Conservation (phyloP, 345 rosid species). For the Tarenaya hassleriana region DNA sequence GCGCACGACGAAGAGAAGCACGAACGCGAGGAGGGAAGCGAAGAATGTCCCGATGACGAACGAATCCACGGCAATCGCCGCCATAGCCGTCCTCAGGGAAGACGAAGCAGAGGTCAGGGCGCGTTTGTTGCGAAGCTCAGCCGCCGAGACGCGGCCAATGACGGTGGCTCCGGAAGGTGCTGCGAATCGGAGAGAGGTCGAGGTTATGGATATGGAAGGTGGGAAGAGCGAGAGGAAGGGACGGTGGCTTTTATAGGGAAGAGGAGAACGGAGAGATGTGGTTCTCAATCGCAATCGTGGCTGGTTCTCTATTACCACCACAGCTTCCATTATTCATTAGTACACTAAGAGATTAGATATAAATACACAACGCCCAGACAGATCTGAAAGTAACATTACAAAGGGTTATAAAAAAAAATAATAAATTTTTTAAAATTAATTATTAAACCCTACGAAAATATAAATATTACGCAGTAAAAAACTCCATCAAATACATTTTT, state of each 20-base stretch:
- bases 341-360: neutral
- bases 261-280: conserved; percentile 16
- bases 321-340: neutral
- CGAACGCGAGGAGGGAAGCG: conserved; percentile 16
- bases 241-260: neutral
- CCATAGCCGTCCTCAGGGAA: neutral
- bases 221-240: neutral
- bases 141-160: conserved; percentile 12
- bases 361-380: neutral
- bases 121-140: neutral
- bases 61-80: conserved; percentile 14
- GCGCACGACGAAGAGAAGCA: conserved; percentile 25
- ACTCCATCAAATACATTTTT: too few relatives aligned
- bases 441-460: too few relatives aligned
- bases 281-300: conserved; percentile 17
- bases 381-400: too few relatives aligned
- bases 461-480: too few relatives aligned
- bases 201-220: neutral
- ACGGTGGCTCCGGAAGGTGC: too few relatives aligned
- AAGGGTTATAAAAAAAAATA: too few relatives aligned
- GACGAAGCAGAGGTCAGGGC: neutral
- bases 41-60: conserved; percentile 11
- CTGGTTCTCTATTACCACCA: too few relatives aligned
- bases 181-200: neutral
- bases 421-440: too few relatives aligned